Percentiles rank a stretch among this genome's conserved stretches.
phyloP scores from a whole-genome alignment of 306 rosid species.

The Acacia acuminata region DNA sequence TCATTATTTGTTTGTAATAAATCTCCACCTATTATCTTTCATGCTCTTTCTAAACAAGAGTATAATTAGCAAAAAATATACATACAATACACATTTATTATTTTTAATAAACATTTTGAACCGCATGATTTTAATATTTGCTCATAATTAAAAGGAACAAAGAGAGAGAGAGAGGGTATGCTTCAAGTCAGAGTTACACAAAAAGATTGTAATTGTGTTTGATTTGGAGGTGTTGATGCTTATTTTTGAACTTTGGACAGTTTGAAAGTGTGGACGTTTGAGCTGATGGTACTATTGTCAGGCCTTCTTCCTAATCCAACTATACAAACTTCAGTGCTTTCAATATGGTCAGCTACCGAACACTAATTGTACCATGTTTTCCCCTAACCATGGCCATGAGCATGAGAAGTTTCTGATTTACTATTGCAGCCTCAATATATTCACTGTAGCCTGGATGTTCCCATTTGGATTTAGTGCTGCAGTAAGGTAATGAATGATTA shows the following conservation, averaged over 20 bases:
- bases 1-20: too few species aligned
- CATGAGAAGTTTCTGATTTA: background rate
- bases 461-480: slow-evolving; percentile 45
- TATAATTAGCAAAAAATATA: too few species aligned
- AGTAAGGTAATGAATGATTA: background rate
- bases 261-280: slow-evolving; percentile 58
- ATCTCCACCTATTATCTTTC: too few species aligned
- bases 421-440: slow-evolving; percentile 49
- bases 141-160: too few species aligned
- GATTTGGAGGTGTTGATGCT: slow-evolving; percentile 27
- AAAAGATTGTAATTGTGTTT: background rate
- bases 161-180: background rate
- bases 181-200: background rate
- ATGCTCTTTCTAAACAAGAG: too few species aligned
- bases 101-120: too few species aligned
- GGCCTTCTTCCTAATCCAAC: slow-evolving; percentile 64
- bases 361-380: background rate
- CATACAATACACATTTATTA: too few species aligned
- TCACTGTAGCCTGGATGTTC: slow-evolving; percentile 51
- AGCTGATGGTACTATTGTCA: slow-evolving; percentile 51
- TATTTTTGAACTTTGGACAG: slow-evolving; percentile 34
- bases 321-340: slow-evolving; percentile 51
- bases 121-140: too few species aligned
- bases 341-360: slow-evolving; percentile 3
- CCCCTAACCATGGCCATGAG: background rate